Evolutionary conservation across 108 stramenopile species (phyloP), one percentile per base, ranked within the genome.

Genomic region (Conticribra weissflogii): DNA sequence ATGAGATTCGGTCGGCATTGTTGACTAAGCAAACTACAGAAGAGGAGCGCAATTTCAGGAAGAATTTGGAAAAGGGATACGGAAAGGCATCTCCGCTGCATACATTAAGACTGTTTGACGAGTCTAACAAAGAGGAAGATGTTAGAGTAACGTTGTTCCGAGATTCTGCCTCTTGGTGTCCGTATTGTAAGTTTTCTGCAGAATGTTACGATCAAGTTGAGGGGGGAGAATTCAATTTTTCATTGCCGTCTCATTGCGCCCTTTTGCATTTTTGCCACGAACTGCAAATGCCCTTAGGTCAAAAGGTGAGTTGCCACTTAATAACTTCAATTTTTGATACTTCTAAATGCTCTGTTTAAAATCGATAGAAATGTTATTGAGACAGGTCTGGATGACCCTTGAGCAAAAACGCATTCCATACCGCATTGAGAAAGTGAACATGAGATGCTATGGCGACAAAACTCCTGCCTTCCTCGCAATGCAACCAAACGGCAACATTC

Each of bases 151-250:
- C 83, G 0, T 85, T 96, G 46, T 96, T 86, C 63, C 71, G 95
- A 21, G 95, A 93, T 65, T 73, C 76, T 9, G 90, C 92, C 0
- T 86, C 83, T 5, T 93, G 91, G 92, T 96, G 91, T 54, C 96
- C 96, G 17, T 96, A 96, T 71, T 97, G 96, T 55, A 88, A 95
- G n/a, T n/a, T n/a, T n/a, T n/a, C n/a, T n/a, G n/a, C n/a, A n/a
- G n/a, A n/a, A n/a, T n/a, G n/a, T n/a, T n/a, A n/a, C n/a, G n/a
- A n/a, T n/a, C n/a, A n/a, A n/a, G n/a, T n/a, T n/a, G n/a, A n/a
- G n/a, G n/a, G n/a, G n/a, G n/a, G n/a, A n/a, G n/a, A n/a, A n/a
- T n/a, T n/a, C n/a, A n/a, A n/a, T n/a, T n/a, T n/a, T n/a, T n/a
- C n/a, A n/a, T n/a, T n/a, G n/a, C n/a, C n/a, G n/a, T n/a, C n/a